Percentiles rank a stretch among this genome's conserved stretches.
These are phyloP conservation scores for Dimargaris verticillata DNA, from an alignment of 192 early-diverging fungal species.

Conservation along the genomic window DNA sequence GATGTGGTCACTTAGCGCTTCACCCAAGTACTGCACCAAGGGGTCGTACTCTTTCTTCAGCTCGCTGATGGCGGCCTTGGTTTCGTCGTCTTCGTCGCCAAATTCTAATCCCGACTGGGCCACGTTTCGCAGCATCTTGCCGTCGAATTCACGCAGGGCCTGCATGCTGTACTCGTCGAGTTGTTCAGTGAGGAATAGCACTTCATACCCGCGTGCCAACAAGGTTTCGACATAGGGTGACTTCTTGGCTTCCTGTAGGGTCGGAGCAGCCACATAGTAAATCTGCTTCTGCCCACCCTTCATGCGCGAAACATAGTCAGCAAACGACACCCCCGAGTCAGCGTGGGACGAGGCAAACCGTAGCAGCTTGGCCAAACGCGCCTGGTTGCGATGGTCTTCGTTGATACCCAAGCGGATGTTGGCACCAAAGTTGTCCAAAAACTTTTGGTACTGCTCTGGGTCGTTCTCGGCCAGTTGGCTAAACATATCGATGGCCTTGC, in stretches of 20 bases:
- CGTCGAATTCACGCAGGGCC: conserved; percentile 53
- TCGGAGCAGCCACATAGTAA: conserved; percentile 65
- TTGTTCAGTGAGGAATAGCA: conserved; percentile 61
- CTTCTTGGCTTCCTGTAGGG: conserved; percentile 45
- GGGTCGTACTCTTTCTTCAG: conserved; percentile 34
- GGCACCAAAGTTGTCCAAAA: conserved; percentile 57
- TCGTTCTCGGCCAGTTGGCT: conserved; percentile 42
- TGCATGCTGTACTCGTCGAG: conserved; percentile 65
- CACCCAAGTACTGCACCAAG: conserved; percentile 37
- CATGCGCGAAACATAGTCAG: conserved; percentile 75
- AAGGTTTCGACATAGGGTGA: conserved; percentile 89
- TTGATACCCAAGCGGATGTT: conserved; percentile 80
- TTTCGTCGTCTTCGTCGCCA: conserved; percentile 30
- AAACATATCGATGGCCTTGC: conserved; percentile 81
- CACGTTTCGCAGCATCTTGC: conserved; percentile 61
- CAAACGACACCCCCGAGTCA: conserved; percentile 29
- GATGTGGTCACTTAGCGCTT: conserved; percentile 26
- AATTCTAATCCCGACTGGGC: conserved; percentile 48
- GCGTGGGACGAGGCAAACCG: conserved; percentile 57
- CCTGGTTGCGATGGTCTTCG: conserved; percentile 54
- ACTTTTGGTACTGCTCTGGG: conserved; percentile 42
- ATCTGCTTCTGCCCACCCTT: conserved; percentile 80
- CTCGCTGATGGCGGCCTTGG: conserved; percentile 19
- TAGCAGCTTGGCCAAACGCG: conserved; percentile 66
- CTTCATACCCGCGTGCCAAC: conserved; percentile 74